These are phyloP conservation scores for Murraya paniculata DNA, from an alignment of 345 rosid genomes.

Conservation along the genomic window DNA sequence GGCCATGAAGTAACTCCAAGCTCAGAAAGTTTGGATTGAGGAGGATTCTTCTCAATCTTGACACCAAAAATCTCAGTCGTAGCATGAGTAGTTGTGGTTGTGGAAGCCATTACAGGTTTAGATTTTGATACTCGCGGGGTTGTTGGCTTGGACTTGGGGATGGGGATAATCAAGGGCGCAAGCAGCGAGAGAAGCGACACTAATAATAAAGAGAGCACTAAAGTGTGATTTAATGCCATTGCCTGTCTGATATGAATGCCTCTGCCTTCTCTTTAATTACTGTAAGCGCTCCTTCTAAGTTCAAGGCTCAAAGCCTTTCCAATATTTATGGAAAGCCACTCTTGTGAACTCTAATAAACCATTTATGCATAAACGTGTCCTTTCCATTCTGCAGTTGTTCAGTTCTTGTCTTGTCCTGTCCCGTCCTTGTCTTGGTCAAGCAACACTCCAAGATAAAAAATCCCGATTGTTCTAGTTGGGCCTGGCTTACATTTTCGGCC, in stretches of 20 bases:
- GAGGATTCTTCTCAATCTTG: constrained; percentile 39
- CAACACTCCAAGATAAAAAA: neutral
- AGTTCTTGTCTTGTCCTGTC: neutral
- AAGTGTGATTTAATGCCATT: constrained; percentile 6
- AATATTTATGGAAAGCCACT: no score
- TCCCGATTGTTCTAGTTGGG: neutral
- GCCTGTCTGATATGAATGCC: neutral
- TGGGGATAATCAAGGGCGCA: neutral
- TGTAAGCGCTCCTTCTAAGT: no score
- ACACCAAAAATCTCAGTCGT: constrained; percentile 35
- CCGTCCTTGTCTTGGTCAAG: neutral
- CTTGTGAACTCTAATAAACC: no score
- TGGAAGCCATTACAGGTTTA: neutral
- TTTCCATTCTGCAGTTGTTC: no score
- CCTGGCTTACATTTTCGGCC: neutral
- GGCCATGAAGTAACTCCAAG: constrained; percentile 42
- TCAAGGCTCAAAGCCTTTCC: no score
- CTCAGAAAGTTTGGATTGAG: constrained; percentile 35
- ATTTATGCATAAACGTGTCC: no score
- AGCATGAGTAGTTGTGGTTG: neutral
- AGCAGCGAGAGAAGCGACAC: constrained; percentile 16
- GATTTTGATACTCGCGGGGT: neutral
- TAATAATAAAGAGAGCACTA: neutral
- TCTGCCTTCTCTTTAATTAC: no score
- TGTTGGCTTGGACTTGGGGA: constrained; percentile 18